These are phyloP conservation scores for Ceratobasidium sp. DNA, from an alignment of 1,284 basidiomycete genomes.

Conservation along the genomic window DNA sequence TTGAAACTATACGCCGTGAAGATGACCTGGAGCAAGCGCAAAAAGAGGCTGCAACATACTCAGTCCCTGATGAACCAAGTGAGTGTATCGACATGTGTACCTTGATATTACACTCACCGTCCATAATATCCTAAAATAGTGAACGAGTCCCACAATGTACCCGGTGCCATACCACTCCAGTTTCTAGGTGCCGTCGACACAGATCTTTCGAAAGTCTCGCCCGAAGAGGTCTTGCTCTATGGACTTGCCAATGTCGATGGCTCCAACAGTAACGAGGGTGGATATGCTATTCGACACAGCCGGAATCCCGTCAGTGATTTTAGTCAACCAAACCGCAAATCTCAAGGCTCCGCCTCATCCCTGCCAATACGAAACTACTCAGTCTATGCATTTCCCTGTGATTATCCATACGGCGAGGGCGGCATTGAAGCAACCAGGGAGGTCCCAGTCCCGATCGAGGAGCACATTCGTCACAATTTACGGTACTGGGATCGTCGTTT, in stretches of 20 bases:
- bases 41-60: slow-evolving; percentile 29
- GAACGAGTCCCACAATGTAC: not conserved
- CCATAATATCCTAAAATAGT: no score
- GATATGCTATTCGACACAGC: slow-evolving; percentile 32
- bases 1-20: slow-evolving; percentile 19
- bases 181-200: slow-evolving; percentile 36
- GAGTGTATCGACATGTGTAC: not conserved
- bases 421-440: slow-evolving; percentile 56
- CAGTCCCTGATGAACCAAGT: slow-evolving; percentile 10
- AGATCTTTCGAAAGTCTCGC: slow-evolving; percentile 29
- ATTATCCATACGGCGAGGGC: slow-evolving; percentile 63
- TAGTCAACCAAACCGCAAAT: not conserved
- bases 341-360: not conserved
- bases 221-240: slow-evolving; percentile 24
- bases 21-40: not conserved
- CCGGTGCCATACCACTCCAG: slow-evolving; percentile 38
- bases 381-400: slow-evolving; percentile 57
- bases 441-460: slow-evolving; percentile 54
- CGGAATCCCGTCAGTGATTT: slow-evolving; percentile 18
- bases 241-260: not conserved
- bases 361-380: not conserved
- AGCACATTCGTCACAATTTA: slow-evolving; percentile 60
- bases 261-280: slow-evolving; percentile 29
- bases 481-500: slow-evolving; percentile 59
- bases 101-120: no score